phyloP scores from a whole-genome alignment of 768 basidiomycete genomes.

The Rhodotorula toruloides region DNA sequence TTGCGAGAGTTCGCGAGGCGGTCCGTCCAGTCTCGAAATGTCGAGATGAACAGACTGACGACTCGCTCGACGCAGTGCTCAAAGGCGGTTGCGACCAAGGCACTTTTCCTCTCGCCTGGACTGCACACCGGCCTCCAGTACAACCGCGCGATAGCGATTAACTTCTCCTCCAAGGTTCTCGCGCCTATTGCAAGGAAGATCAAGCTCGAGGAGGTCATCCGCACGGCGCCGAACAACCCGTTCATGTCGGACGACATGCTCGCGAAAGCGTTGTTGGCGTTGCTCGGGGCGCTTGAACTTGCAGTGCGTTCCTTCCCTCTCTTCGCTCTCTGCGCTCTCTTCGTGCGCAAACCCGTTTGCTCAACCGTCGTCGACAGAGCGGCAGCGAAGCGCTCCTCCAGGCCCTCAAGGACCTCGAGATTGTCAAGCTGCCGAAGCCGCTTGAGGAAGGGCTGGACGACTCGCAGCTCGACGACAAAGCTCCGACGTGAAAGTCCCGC shows the following conservation, averaged over 20 bases:
- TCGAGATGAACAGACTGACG: not conserved
- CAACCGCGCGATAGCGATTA: not conserved
- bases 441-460: not conserved
- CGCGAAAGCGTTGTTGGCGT: not conserved
- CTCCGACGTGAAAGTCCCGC: no score
- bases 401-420: not conserved
- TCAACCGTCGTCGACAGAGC: not conserved
- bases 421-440: not conserved
- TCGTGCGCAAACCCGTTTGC: not conserved
- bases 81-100: not conserved
- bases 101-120: not conserved
- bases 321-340: not conserved
- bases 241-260: conserved; percentile 6
- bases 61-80: not conserved
- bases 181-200: not conserved
- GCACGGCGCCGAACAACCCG: not conserved
- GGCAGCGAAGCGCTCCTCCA: not conserved
- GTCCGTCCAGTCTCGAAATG: not conserved
- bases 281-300: not conserved
- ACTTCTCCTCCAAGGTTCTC: not conserved
- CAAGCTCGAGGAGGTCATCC: not conserved
- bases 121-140: not conserved
- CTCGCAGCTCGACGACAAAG: not conserved
- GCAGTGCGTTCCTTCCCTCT: not conserved
- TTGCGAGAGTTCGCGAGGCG: conserved; percentile 1